Evolutionary conservation across 805 yeast genomes (phyloP), one percentile per base, ranked within the genome.

Genomic region (Wickerhamiella nectarea): DNA sequence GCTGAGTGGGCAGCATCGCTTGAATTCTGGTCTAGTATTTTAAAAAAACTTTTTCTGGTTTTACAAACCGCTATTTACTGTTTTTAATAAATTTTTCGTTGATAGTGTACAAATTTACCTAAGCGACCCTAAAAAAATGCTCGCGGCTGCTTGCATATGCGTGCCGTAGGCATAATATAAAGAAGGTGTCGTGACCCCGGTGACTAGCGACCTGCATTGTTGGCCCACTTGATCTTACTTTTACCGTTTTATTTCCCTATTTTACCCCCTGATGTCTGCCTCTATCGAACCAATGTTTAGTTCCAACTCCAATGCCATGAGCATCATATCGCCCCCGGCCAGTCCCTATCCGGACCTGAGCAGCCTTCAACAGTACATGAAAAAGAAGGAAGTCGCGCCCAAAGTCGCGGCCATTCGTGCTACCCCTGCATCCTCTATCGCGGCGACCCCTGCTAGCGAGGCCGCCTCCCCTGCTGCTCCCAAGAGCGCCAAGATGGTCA

Each of bases 401-500:
- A n/a, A 19, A 10, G 3, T 10, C 14, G 6, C 36, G 22, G 4
- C 14, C 21, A 12, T 7, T 1, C 36, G 35, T 15, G 38, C 36
- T 19, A 21, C 37, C 3, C 35, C 33, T 14, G 46, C 18, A 18
- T 17, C 38, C 17, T 12, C 34, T 8, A 14, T 35, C 7, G 24
- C 29, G 8, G 28, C 37, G 15, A 36, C 41, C 33, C 35, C 40
- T 14, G 39, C 38, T 7, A 25, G 37, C 11, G 38, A 33, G 34
- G n/a, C 26, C 14, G 38, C 19, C 38, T 20, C 36, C 19, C 18
- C 12, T 28, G 36, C 15, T 14, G 38, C 19, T 14, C 39, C 37
- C 42, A 40, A 40, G 24, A 36, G 43, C 14, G 43, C 34, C 38
- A 40, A 40, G 43, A 58, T 59, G 51, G 53, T 56, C 14, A 55